These are phyloP conservation scores for Sporisorium iseilematis-ciliati DNA, from an alignment of 1,284 basidiomycete species.

Conservation along the genomic window DNA sequence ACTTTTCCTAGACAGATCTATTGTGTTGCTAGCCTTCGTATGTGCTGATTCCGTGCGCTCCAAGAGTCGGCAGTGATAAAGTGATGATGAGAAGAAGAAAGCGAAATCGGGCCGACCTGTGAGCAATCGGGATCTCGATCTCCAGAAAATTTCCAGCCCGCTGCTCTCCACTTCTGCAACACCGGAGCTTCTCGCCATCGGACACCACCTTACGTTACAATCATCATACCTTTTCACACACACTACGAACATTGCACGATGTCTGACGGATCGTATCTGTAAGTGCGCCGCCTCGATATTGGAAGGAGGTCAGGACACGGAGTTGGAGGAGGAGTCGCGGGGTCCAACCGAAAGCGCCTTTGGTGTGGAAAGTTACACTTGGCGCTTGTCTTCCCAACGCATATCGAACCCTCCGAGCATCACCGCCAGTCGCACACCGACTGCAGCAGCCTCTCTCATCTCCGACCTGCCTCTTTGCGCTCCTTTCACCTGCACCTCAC, in stretches of 20 bases:
- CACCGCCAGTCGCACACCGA: no score
- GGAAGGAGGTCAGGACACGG: not conserved
- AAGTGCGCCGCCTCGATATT: constrained; percentile 16
- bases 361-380: no score
- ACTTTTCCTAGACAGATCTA: not conserved
- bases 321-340: not conserved
- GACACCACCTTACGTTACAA: not conserved
- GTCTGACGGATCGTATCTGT: constrained; percentile 46
- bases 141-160: constrained; percentile 2
- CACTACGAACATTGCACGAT: constrained; percentile 15
- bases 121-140: not conserved
- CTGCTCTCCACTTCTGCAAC: constrained; percentile 14
- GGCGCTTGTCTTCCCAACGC: no score
- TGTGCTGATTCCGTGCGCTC: not conserved
- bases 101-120: not conserved
- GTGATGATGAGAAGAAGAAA: not conserved
- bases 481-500: not conserved
- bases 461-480: not conserved
- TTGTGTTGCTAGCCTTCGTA: not conserved
- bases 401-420: no score
- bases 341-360: no score
- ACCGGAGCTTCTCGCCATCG: not conserved
- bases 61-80: not conserved
- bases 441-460: no score
- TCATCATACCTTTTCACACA: not conserved